Evolutionary conservation across 306 rosid species (phyloP), one percentile per base, ranked within the genome.

Genomic region (Calophaca sinica): DNA sequence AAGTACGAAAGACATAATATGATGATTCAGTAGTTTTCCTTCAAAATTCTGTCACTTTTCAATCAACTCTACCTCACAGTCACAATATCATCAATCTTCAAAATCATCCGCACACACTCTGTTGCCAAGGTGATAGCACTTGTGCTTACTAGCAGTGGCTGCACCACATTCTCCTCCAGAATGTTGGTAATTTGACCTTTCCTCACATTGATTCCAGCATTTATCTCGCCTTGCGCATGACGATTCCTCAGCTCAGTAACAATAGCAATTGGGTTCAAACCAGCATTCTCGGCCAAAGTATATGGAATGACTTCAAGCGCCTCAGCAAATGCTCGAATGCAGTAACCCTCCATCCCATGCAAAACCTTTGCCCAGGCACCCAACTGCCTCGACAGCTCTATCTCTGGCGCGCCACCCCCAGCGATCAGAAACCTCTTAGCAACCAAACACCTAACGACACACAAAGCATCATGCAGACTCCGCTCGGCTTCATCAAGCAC

Each of bases 131-230:
- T 79, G 85, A 94, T 94, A 2, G 99, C 98, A 39, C 98, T 94
- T 3, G 96, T 94, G 86, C 98, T 94, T 70, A 94, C 99, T 0
- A 94, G 96, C 86, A 94, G 84, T 0, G 99, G 99, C 88, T 94
- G 99, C 88, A 94, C 99, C 89, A 94, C 99, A 79, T 94, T 94
- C 98, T 94, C 99, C 83, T 94, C 99, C 86, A 92, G 83, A 82
- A 94, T 94, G 79, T 94, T 92, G 7, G 99, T 94, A 68, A 94
- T 94, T 88, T 90, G 99, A 79, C 99, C 99, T 85, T 94, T 94
- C 93, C 99, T 92, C 84, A 94, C 99, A 81, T 94, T 94, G 76
- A 94, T 94, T 70, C 99, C 99, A 8, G 97, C 72, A 80, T 90
- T 94, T 57, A 92, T 87, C 87, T 94, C 99, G 2, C 98, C 99